Base-by-base conservation (phyloP, 2,329 filamentous ascomycete genomes). In the Ophiocordyceps robertsii region DNA sequence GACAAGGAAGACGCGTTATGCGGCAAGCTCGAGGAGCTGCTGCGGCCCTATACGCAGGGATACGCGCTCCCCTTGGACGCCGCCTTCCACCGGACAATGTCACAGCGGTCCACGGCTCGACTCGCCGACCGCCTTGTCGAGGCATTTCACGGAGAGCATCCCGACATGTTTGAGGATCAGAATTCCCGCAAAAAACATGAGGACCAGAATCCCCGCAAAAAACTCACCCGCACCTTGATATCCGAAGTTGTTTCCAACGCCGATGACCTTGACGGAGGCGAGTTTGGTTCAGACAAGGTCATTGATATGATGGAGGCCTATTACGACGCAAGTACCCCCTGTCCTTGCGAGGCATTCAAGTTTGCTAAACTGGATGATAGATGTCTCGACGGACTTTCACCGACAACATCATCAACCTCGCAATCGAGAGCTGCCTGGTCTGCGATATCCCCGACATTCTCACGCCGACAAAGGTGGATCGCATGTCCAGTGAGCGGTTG, bases 401-500 rank as follows among this genome's bases (percentile, higher is more conserved):
- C 3, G 65, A 74, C 4, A 70, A 70, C 17, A 55, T 73, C 10
- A 58, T 65, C 16, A 69, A 62, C n/a, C 55, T 72, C 1, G 69
- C 62, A 0, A 56, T 70, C 1, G 70, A 74, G 47, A 66, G 65
- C 29, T 71, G 67, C 37, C 61, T 75, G 1, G 51, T 74, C 0
- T 51, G 44, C 0, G 58, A 65, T 2, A 44, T 73, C 0, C 58
- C 62, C 1, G 42, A 46, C 0, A 66, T 73, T 3, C 55, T 73
- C 29, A 67, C 61, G 0, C 56, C 64, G 1, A 54, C 53, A 1
- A 51, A 39, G 42, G 37, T 43, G 8, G 16, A 30, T 24, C 13
- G 38, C 16, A 43, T 43, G 37, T 16, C 30, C 16, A 13, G 49
- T 3, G 50, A 55, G 1, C 46, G 46, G 9, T 37, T 64, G 7